Conservation (phyloP, 108 stramenopile species). For the Stephanodiscus triporus region DNA sequence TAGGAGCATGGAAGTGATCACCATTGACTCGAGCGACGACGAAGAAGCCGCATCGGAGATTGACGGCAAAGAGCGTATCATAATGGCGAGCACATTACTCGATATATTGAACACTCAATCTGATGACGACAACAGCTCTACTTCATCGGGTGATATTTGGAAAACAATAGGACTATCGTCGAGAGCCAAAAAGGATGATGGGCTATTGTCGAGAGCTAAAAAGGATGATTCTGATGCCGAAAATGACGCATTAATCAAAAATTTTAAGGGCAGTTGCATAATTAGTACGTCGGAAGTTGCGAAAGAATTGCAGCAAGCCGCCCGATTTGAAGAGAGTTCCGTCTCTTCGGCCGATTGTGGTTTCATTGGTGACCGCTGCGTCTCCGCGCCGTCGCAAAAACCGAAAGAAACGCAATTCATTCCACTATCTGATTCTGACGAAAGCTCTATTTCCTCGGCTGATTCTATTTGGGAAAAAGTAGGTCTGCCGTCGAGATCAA, state of each 20-base stretch:
- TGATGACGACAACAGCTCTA: conserved; percentile 4
- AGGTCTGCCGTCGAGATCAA: conserved; percentile 1
- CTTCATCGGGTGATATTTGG: conserved; percentile 8
- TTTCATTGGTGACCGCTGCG: background rate
- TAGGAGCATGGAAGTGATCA: conserved; percentile 7
- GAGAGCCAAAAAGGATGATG: background rate
- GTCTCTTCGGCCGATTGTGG: background rate
- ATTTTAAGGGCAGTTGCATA: background rate
- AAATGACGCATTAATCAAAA: background rate
- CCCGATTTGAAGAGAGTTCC: background rate
- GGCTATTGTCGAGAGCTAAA: background rate
- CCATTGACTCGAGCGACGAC: conserved; percentile 12
- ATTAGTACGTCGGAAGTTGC: background rate
- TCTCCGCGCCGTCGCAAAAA: background rate
- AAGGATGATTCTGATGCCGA: background rate
- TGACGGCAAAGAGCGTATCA: background rate
- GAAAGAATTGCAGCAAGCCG: background rate
- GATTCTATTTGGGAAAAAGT: conserved; percentile 29
- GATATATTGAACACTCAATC: background rate
- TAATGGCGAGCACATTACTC: background rate
- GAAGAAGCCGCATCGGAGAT: background rate
- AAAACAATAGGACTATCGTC: background rate
- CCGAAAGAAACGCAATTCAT: background rate
- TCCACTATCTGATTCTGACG: conserved; percentile 3
- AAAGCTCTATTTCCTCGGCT: conserved; percentile 21